phyloP scores from a whole-genome alignment of 768 basidiomycete genomes.

The Boletus tylopilopsis region DNA sequence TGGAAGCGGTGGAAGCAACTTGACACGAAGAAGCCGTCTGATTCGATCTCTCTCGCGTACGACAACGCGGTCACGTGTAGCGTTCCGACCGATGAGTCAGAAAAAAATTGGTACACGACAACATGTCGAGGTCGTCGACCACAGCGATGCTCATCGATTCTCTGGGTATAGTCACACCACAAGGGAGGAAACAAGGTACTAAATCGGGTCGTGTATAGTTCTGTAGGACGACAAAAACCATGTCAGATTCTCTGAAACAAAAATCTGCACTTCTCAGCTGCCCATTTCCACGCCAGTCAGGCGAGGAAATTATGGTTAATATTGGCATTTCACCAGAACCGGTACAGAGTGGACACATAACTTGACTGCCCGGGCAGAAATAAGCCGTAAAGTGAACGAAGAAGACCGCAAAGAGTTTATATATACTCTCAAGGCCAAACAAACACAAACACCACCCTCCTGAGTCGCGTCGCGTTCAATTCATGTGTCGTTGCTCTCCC shows the following conservation, averaged over 20 bases:
- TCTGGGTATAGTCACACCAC: too few species aligned
- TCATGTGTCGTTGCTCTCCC: slow-evolving; percentile 2
- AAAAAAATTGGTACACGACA: too few species aligned
- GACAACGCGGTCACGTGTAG: slow-evolving; percentile 27
- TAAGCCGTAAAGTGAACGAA: slow-evolving; percentile 38
- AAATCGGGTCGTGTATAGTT: too few species aligned
- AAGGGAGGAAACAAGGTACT: too few species aligned
- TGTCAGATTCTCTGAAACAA: slow-evolving; percentile 27
- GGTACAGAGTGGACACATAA: slow-evolving; percentile 58
- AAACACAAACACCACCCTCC: slow-evolving; percentile 22
- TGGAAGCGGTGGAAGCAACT: not conserved
- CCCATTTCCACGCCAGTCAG: slow-evolving; percentile 57
- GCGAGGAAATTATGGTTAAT: slow-evolving; percentile 45
- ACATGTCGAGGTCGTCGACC: too few species aligned
- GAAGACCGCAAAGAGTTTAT: slow-evolving; percentile 1
- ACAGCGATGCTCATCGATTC: too few species aligned
- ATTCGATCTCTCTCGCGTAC: too few species aligned
- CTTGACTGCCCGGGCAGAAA: slow-evolving; percentile 76
- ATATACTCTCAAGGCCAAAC: slow-evolving; percentile 30
- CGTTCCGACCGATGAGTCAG: too few species aligned
- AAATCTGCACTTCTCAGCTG: slow-evolving; percentile 41
- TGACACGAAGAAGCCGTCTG: too few species aligned
- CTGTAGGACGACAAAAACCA: slow-evolving; percentile 35
- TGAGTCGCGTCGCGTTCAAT: slow-evolving; percentile 5
- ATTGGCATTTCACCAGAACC: slow-evolving; percentile 80